Conservation (phyloP, 2,329 filamentous ascomycete species). For the Orbilia blumenaviensis region DNA sequence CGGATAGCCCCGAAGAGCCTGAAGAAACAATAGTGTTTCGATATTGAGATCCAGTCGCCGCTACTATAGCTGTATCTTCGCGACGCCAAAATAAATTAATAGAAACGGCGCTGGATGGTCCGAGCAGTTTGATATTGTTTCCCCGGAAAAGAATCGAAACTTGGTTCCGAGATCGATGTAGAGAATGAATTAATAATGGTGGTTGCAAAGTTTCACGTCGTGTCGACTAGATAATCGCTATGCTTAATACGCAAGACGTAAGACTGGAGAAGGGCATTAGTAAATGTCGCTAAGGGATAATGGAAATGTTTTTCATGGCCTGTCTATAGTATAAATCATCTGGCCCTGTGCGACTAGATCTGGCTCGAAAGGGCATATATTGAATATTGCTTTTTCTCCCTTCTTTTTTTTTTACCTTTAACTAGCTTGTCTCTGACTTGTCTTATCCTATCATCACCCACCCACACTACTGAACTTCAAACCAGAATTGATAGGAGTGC, state of each 20-base stretch:
- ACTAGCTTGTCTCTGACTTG: slow-evolving; percentile 25
- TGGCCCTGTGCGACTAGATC: slow-evolving; percentile 42
- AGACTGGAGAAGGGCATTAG: slow-evolving; percentile 30
- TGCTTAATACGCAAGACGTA: slow-evolving; percentile 29
- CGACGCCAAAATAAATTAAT: slow-evolving; percentile 34
- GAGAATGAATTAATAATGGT: slow-evolving; percentile 26
- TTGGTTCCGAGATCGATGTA: not conserved
- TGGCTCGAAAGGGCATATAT: slow-evolving; percentile 17
- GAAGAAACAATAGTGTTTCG: slow-evolving; percentile 11
- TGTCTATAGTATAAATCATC: slow-evolving; percentile 38
- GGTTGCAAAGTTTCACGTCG: slow-evolving; percentile 35
- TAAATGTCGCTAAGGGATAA: slow-evolving; percentile 46
- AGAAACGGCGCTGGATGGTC: slow-evolving; percentile 26
- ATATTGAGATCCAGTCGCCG: slow-evolving; percentile 27
- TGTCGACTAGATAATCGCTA: slow-evolving; percentile 52
- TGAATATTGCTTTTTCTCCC: slow-evolving; percentile 37
- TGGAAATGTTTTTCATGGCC: slow-evolving; percentile 31
- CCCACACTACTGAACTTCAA: slow-evolving; percentile 45
- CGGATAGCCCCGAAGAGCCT: slow-evolving; percentile 3
- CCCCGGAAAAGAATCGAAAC: slow-evolving; percentile 6
- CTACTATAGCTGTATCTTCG: slow-evolving; percentile 9
- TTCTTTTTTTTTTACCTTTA: not conserved
- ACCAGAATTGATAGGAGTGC: slow-evolving; percentile 20
- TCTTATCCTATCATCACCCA: slow-evolving; percentile 47
- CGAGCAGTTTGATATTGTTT: slow-evolving; percentile 34